Percentiles rank a stretch among this genome's conserved stretches.
Conservation (phyloP, 306 rosid species). For the Sechiopsis laciniata region DNA sequence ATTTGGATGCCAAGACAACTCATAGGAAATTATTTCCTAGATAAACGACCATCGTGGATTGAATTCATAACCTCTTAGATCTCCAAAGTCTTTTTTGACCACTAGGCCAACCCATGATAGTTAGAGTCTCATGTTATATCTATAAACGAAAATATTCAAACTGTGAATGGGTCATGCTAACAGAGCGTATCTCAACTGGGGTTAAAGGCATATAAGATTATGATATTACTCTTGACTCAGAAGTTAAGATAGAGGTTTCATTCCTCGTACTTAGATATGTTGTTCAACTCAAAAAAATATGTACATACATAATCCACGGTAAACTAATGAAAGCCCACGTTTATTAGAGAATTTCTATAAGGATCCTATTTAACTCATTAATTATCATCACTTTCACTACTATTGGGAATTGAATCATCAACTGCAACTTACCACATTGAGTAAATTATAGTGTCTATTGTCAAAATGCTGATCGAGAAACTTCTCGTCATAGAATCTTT, state of each 20-base stretch:
- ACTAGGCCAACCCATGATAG: too few relatives aligned
- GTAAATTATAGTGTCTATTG: constrained; percentile 76
- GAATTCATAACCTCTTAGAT: too few relatives aligned
- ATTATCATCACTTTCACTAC: not conserved
- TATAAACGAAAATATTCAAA: not conserved
- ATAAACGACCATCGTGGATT: too few relatives aligned
- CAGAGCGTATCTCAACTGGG: not conserved
- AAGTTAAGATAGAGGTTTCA: too few relatives aligned
- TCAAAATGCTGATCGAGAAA: constrained; percentile 89
- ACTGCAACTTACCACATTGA: constrained; percentile 63
- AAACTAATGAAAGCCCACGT: not conserved
- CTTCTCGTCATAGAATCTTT: constrained; percentile 78
- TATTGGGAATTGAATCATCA: constrained; percentile 23
- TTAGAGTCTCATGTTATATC: not conserved
- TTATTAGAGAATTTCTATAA: not conserved
- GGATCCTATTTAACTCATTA: not conserved
- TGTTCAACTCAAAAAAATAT: too few relatives aligned
- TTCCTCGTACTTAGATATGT: not conserved
- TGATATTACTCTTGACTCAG: too few relatives aligned
- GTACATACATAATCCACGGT: not conserved
- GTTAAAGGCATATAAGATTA: too few relatives aligned
- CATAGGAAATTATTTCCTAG: too few relatives aligned
- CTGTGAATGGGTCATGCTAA: not conserved
- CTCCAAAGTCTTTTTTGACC: too few relatives aligned
- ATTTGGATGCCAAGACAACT: too few relatives aligned